phyloP scores from a whole-genome alignment of 106 monocot species.

The Allium sativum region DNA sequence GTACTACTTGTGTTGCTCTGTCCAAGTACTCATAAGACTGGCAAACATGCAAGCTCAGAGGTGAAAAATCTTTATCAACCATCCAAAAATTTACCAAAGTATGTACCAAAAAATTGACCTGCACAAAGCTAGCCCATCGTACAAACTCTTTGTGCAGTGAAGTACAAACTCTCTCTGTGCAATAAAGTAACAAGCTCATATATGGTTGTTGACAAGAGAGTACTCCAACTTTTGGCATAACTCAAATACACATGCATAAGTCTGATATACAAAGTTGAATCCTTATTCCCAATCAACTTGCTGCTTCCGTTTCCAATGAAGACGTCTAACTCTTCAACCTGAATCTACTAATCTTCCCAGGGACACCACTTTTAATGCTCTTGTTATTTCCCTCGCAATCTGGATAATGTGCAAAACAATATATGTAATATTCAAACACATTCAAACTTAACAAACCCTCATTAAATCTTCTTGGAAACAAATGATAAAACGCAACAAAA shows the following conservation, averaged over 20 bases:
- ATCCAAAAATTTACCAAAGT: constrained; percentile 83
- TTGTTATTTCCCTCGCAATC: constrained; percentile 43
- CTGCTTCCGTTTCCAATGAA: constrained; percentile 20
- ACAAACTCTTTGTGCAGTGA: too few species aligned
- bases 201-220: constrained; percentile 39
- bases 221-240: constrained; percentile 39
- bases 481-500: constrained; percentile 32
- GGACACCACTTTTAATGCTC: neutral
- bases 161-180: too few species aligned
- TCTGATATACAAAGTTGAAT: constrained; percentile 48
- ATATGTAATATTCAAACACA: constrained; percentile 79
- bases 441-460: constrained; percentile 58
- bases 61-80: constrained; percentile 86
- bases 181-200: constrained; percentile 64
- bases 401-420: constrained; percentile 93
- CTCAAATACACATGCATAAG: constrained; percentile 60
- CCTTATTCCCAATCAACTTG: constrained; percentile 28
- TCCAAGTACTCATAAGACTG: constrained; percentile 30
- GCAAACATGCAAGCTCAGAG: constrained; percentile 32
- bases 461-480: constrained; percentile 39
- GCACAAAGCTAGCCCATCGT: constrained; percentile 28
- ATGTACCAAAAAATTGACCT: constrained; percentile 72
- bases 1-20: too few species aligned
- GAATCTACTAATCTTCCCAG: constrained; percentile 24
- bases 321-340: constrained; percentile 62